Evolutionary conservation across 495 filamentous ascomycete species (phyloP), one percentile per base, ranked within the genome.

Genomic region (Podospora pseudocomata): DNA sequence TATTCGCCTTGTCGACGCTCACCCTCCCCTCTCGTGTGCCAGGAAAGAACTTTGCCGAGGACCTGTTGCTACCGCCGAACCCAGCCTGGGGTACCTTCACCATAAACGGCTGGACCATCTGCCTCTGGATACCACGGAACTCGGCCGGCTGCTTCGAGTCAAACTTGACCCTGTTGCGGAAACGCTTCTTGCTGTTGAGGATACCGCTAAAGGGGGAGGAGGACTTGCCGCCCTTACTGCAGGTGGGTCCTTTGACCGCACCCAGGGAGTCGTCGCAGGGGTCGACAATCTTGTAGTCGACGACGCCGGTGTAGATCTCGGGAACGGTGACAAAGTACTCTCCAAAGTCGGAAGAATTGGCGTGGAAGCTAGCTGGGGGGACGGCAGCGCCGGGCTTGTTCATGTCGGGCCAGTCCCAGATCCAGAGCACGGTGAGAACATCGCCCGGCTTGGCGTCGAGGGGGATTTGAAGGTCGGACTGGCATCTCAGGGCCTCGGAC

Each of bases 361-460:
- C 68, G 60, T 75, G 13, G 69, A 62, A 74, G 27, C 59, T 70
- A 15, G 69, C 68, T 26, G 77, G 76, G 20, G 75, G 60, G 18
- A 77, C 72, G 19, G 75, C 71, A 16, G 72, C 67, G 9, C 77
- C 77, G 4, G 32, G 28, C 1, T 58, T 71, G 26, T 74, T 75
- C 16, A 85, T 77, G 15, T 76, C 77, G 0, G 90, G 88, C 92
- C 92, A 97, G 70, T 96, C 89, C 93, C 93, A 97, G 4, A 96
- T 88, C 93, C 93, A 97, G 79, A 97, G 94, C 55, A 95, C 76
- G 0, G 92, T 92, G 68, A 90, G 89, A 32, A 83, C 84, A 20
- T 89, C 87, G 59, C 77, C 72, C 1, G 75, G 68, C 18, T 72
- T 63, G 27, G 82, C 74, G 69, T 88, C 83, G 3, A 74, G 68